phyloP scores from a whole-genome alignment of 2,329 filamentous ascomycete species.

The Cryphonectria radicalis region DNA sequence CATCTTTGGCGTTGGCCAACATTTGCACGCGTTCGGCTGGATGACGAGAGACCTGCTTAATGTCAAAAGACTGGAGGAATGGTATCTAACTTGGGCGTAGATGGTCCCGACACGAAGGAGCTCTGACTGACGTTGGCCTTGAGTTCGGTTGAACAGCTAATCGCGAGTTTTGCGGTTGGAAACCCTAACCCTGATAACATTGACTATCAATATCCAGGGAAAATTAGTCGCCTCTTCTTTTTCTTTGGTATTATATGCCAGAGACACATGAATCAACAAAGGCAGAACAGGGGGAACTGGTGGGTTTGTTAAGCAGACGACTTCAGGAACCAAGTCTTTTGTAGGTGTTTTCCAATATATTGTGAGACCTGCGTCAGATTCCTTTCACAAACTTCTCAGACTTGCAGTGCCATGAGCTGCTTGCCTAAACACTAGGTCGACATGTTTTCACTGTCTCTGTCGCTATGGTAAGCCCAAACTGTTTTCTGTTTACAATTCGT shows the following conservation, averaged over 20 bases:
- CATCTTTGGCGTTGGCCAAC: constrained; percentile 6
- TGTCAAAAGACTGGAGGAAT: not conserved
- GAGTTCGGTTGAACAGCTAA: not conserved
- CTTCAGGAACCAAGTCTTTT: too few species aligned
- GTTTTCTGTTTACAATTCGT: too few species aligned
- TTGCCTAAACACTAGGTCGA: not conserved
- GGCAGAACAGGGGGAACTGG: too few species aligned
- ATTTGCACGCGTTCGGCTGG: not conserved
- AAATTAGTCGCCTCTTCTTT: too few species aligned
- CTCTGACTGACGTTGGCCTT: not conserved
- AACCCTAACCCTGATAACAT: constrained; percentile 5
- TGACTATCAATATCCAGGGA: not conserved
- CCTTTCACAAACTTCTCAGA: not conserved
- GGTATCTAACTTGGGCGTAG: not conserved
- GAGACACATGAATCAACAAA: too few species aligned
- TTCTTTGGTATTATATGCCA: too few species aligned
- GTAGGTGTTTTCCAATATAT: not conserved
- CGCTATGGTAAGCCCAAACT: too few species aligned
- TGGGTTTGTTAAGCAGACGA: too few species aligned
- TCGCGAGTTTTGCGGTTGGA: not conserved
- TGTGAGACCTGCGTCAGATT: not conserved
- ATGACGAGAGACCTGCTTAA: not conserved
- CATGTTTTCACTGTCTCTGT: too few species aligned
- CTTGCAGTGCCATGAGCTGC: not conserved
- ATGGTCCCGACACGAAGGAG: not conserved